phyloP scores from a whole-genome alignment of 495 filamentous ascomycete genomes.

The Xylaria longipes region DNA sequence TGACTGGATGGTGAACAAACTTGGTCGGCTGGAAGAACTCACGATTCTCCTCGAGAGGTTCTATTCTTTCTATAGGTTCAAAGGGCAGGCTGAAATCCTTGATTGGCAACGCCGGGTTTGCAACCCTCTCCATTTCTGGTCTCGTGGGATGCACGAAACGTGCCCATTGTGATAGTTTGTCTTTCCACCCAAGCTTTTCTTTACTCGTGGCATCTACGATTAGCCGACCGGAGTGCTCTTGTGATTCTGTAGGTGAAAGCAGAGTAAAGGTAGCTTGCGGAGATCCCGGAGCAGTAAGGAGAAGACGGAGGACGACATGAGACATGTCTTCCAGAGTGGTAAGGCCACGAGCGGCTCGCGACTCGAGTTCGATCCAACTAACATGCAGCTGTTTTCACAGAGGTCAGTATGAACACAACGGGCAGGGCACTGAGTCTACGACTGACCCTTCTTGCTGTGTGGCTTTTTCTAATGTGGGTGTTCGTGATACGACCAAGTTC shows the following conservation, averaged over 20 bases:
- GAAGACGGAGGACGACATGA: slow-evolving; percentile 52
- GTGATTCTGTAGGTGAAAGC: slow-evolving; percentile 20
- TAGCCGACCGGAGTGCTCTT: slow-evolving; percentile 32
- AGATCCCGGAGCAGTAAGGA: slow-evolving; percentile 45
- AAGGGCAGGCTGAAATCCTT: slow-evolving; percentile 30
- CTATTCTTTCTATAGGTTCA: slow-evolving; percentile 1
- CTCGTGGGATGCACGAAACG: slow-evolving; percentile 33
- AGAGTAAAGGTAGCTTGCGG: slow-evolving; percentile 32
- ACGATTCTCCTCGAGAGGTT: slow-evolving; percentile 7
- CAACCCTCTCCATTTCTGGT: neutral
- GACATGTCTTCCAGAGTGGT: slow-evolving; percentile 33
- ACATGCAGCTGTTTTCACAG: slow-evolving; percentile 36
- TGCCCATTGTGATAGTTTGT: slow-evolving; percentile 49
- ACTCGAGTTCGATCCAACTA: slow-evolving; percentile 46
- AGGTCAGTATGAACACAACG: slow-evolving; percentile 24
- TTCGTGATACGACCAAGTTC: slow-evolving; percentile 54
- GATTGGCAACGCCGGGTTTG: neutral
- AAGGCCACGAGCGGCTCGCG: slow-evolving; percentile 24
- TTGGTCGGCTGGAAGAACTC: neutral
- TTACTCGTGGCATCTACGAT: slow-evolving; percentile 33
- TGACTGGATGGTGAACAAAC: slow-evolving; percentile 7
- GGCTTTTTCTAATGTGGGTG: slow-evolving; percentile 40
- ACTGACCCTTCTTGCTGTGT: slow-evolving; percentile 34
- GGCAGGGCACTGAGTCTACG: neutral
- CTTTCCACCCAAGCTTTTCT: slow-evolving; percentile 51